Base-by-base conservation (phyloP, 805 yeast genomes). In the Naumovozyma dairenensis region DNA sequence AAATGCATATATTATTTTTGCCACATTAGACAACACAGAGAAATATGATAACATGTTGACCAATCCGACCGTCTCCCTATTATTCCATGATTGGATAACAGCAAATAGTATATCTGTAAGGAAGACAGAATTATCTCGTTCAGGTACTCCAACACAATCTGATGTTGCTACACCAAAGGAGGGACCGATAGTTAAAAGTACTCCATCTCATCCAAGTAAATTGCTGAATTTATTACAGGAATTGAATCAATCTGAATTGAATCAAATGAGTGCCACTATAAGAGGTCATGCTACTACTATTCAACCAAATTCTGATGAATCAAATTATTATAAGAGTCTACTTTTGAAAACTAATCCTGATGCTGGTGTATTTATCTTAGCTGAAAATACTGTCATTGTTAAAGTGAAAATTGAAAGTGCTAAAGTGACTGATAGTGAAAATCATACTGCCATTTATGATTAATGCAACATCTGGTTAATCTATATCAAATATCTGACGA, bases 21-120 rank as follows among this genome's bases (percentile, higher is more conserved):
- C 94, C 2, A 76, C 94, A 1, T 77, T 77, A 2, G 71, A 69
- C 37, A 60, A 69, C 34, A 84, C 96, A 7, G 74, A 74, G 38
- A 89, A 87, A 59, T 83, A 70, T 56, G 59, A 67, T 22, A 87
- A 89, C 58, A 71, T 89, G 32, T 42, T 55, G 10, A 57, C 59
- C 25, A 89, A 89, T 52, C 86, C 89, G 6, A 68, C 72, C 27
- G 95, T 89, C 5, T 80, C 95, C 0, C 54, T 89, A 29, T 65
- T 89, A 39, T 74, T 89, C 28, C 97, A 89, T 53, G 97, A 89
- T 49, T 87, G 96, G 96, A 71, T 80, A 12, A 70, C 84, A 1
- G 74, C 80, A 4, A 67, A 69, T 47, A 57, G 61, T 25, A 53
- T 59, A n/a, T 52, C 58, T 13, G 49, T 53, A 21, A 50, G 51